A percentile compares a stretch with the other conserved stretches of the same genome.
Evolutionary conservation across 495 filamentous ascomycete species (phyloP).

Genomic region (Parathielavia appendiculata): DNA sequence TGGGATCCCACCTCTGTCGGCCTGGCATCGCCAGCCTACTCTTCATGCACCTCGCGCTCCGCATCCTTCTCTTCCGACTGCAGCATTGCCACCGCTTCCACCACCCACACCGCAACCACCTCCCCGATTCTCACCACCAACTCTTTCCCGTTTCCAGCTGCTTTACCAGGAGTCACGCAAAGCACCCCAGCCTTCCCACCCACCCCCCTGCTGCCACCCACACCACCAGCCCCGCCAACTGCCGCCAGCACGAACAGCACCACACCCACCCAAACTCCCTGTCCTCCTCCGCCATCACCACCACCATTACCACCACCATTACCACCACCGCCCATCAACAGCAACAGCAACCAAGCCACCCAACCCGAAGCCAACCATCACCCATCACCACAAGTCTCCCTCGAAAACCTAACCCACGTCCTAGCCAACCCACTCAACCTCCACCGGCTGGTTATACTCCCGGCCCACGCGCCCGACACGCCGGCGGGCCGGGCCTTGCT

Average conservation of each 20-base stretch:
- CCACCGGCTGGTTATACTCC: slow-evolving; percentile 21
- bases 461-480: slow-evolving; percentile 21
- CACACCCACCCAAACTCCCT: neutral
- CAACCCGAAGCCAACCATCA: neutral
- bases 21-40: slow-evolving; percentile 1
- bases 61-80: slow-evolving; percentile 10
- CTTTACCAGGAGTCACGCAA: too few relatives aligned
- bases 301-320: neutral
- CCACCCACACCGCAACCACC: neutral
- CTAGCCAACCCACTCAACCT: slow-evolving; percentile 16
- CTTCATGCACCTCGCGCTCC: slow-evolving; percentile 9
- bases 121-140: too few relatives aligned
- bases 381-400: neutral
- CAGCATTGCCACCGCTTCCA: neutral
- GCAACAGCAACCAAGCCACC: neutral
- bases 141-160: too few relatives aligned
- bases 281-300: neutral
- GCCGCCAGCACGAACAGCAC: too few relatives aligned
- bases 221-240: neutral
- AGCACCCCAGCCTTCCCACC: too few relatives aligned
- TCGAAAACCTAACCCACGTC: slow-evolving; percentile 17
- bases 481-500: slow-evolving; percentile 18
- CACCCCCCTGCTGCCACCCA: too few relatives aligned
- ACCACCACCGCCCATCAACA: neutral
- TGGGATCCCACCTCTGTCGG: neutral